A percentile compares a stretch with the other conserved stretches of the same genome.
Conservation (phyloP, 176 grass and related monocot genomes). For the Rhynchospora pubera region DNA sequence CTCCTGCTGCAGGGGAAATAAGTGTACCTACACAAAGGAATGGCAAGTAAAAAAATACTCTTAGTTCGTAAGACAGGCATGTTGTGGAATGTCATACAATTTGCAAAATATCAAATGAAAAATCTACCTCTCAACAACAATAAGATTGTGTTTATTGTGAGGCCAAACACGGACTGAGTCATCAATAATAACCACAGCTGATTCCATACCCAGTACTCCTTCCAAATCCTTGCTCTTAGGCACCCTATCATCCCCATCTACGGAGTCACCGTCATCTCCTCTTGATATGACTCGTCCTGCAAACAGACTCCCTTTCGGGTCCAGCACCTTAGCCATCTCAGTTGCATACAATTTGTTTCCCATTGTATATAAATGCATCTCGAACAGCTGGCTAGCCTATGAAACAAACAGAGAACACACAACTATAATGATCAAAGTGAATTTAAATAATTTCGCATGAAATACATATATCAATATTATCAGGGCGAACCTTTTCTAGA, state of each 20-base stretch:
- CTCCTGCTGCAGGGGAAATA: slow-evolving; percentile 96
- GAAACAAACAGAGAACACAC: background rate
- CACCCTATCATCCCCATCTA: slow-evolving; percentile 70
- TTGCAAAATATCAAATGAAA: background rate
- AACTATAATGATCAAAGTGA: slow-evolving; percentile 4
- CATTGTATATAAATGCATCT: slow-evolving; percentile 98
- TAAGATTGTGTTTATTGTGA: slow-evolving; percentile 91
- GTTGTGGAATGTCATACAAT: background rate
- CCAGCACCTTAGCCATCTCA: slow-evolving; percentile 96
- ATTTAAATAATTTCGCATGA: background rate
- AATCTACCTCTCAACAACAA: slow-evolving; percentile 86
- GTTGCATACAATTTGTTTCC: slow-evolving; percentile 95
- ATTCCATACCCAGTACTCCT: slow-evolving; percentile 94
- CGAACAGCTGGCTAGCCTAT: slow-evolving; percentile 80
- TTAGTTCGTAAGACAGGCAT: slow-evolving; percentile 4
- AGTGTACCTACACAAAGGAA: slow-evolving; percentile 60
- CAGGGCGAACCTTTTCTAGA: slow-evolving; percentile 64
- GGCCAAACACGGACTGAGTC: slow-evolving; percentile 93
- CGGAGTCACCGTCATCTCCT: slow-evolving; percentile 61
- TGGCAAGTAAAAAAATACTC: background rate
- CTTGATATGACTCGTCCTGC: slow-evolving; percentile 88
- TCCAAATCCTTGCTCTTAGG: slow-evolving; percentile 98
- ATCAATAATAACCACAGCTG: slow-evolving; percentile 90
- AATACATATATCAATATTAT: slow-evolving; percentile 3
- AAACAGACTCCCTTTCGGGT: slow-evolving; percentile 70